Base-by-base conservation (phyloP, 768 basidiomycete genomes). In the Amanita exitialis region DNA sequence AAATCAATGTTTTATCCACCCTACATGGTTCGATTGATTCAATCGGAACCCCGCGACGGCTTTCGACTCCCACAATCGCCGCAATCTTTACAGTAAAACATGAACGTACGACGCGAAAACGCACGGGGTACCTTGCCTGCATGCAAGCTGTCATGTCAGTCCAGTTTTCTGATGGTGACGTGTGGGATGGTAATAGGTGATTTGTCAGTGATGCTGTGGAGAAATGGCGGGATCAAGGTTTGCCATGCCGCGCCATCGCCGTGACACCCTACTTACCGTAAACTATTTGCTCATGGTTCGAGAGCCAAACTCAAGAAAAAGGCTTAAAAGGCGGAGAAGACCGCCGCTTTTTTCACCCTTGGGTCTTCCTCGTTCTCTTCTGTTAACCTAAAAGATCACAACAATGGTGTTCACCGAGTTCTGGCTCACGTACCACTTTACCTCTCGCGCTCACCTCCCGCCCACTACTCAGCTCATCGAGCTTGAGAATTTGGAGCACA, bases 371-470 rank as follows among this genome's bases (percentile, higher is more conserved):
- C n/a, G 12, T 44, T 13, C 47, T 35, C 30, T 15, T 32, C 15
- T 21, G 13, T 34, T 12, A 6, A 18, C 15, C 3, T 34, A 5
- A 44, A 7, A 3, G 7, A 44, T 23, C 20, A 16, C 4, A 4
- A 10, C 20, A 3, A 46, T n/a, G 28, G 37, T 48, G 36, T 28
- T 16, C 54, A 66, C 66, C 37, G 74, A 75, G 56, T 65, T 76
- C 59, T 75, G 73, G 73, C 63, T 77, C 49, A 68, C 70, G 45
- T 77, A 74, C 63, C 69, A 73, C 56, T 69, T 75, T 55, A 64
- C 63, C 34, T 77, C 74, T 38, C 73, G 73, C 42, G 62, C 59
- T 21, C 62, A 66, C 59, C 66, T 66, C 55, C 66, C 71, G 9
- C 59, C 60, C 15, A 74, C 73, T 16, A 67, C 71, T 28, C 74